These are phyloP conservation scores for Kalaharituber pfeilii DNA, from an alignment of 2,329 filamentous ascomycete species.

Conservation along the genomic window DNA sequence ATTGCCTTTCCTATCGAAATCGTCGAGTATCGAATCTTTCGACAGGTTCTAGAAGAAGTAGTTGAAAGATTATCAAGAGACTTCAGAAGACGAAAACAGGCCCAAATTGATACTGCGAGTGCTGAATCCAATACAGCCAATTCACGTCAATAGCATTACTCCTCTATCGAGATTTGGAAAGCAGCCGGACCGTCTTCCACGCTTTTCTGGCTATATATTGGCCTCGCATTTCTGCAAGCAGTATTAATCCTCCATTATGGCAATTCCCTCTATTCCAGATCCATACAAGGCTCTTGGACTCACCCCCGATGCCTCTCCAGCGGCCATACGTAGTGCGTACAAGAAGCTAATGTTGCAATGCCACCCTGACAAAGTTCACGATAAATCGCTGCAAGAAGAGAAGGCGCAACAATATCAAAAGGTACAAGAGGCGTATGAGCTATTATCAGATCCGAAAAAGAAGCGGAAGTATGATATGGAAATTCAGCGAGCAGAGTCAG, in stretches of 20 bases:
- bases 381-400: conserved; percentile 54
- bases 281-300: conserved; percentile 67
- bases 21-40: no score
- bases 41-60: no score
- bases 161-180: not conserved
- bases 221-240: not conserved
- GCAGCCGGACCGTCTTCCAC: not conserved
- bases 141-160: not conserved
- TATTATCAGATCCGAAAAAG: conserved; percentile 60
- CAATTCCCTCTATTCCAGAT: conserved; percentile 32
- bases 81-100: no score
- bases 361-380: conserved; percentile 80
- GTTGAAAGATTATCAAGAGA: not conserved
- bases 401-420: conserved; percentile 81
- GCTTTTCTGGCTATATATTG: no score
- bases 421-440: conserved; percentile 84
- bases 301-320: conserved; percentile 47
- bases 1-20: not conserved
- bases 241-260: not conserved
- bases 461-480: conserved; percentile 63
- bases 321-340: conserved; percentile 62
- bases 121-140: no score
- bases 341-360: conserved; percentile 74
- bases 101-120: no score
- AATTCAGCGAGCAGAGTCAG: conserved; percentile 26